A percentile compares a stretch with the other conserved stretches of the same genome.
Evolutionary conservation across 2,329 filamentous ascomycete species (phyloP).

Genomic region (Paecilomyces dactylethromorphus): DNA sequence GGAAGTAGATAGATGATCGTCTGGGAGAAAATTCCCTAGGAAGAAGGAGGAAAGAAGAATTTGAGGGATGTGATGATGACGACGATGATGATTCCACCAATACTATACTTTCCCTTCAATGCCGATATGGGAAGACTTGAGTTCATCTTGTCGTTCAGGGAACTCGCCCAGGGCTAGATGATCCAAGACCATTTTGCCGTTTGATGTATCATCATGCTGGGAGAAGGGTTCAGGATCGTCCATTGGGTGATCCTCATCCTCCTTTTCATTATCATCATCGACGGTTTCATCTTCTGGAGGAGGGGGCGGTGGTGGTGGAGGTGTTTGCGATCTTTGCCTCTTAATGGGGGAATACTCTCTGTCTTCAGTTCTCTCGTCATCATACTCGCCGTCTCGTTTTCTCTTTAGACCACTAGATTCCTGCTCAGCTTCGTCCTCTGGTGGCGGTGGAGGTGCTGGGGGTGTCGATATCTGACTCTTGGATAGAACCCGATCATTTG

Average conservation of each 20-base stretch:
- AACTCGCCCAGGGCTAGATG: neutral
- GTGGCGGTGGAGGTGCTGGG: conserved; percentile 27
- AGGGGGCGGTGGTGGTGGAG: conserved; percentile 27
- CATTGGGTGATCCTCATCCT: conserved; percentile 6
- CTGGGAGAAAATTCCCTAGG: no score
- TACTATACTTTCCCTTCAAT: conserved; percentile 18
- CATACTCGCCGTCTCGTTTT: conserved; percentile 13
- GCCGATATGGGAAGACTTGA: conserved; percentile 14
- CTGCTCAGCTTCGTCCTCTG: conserved; percentile 8
- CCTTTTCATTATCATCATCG: conserved; percentile 4
- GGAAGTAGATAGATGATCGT: neutral
- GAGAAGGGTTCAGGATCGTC: neutral
- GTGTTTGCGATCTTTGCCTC: conserved; percentile 12
- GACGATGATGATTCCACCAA: no score
- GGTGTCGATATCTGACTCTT: conserved; percentile 30
- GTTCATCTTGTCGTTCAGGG: conserved; percentile 1
- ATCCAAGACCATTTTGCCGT: neutral
- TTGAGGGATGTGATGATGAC: no score
- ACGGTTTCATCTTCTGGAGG: conserved; percentile 17
- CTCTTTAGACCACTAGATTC: conserved; percentile 8
- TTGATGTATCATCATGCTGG: neutral
- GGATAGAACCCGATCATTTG: neutral
- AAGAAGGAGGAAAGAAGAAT: no score
- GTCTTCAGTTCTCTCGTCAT: conserved; percentile 12
- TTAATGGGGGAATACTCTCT: conserved; percentile 7